Base-by-base conservation (phyloP, 352 stramenopile species). In the Globisporangium nunn region DNA sequence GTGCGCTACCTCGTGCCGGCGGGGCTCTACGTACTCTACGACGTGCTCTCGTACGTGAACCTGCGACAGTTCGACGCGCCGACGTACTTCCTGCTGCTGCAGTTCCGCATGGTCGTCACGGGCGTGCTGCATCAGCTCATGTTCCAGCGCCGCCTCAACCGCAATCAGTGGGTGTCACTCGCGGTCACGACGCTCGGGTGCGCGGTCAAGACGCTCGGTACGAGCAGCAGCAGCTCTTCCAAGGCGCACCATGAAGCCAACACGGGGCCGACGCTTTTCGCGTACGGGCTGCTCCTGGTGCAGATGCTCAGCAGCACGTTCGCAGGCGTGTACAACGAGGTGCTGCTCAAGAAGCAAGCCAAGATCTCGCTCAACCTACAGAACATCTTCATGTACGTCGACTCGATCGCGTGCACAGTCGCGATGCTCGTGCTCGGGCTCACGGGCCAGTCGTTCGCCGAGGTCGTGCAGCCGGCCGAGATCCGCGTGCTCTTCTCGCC, bases 361-460 rank as follows among this genome's bases (percentile, higher is more conserved):
- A 68, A 73, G 58, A 88, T 89, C 54, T 61, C 80, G 14, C 59
- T 88, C 47, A 89, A 92, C 57, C 59, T 92, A 50, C 82, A 92
- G 62, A 92, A 92, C 54, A 76, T 89, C 51, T 88, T 90, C 62
- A 92, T 92, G 82, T 92, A 92, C 66, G 54, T 84, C 43, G 77
- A 92, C 71, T 92, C 82, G 50, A 87, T 91, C 52, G 51, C 85
- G 6, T 89, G 81, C 50, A 89, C 79, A 1, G 50, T 85, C 44
- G 54, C 54, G 39, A 88, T 88, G 75, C 73, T 91, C 50, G 75
- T 64, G 45, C 61, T 89, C 6, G 79, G 79, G 30, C 66, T 91
- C 54, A 91, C 78, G 31, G 81, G 76, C 8, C 76, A 88, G 58
- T 81, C 74, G n/a, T 78, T 85, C 41, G 46, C 66, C 35, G 67